Evolutionary conservation across 2,329 filamentous ascomycete genomes (phyloP), one percentile per base, ranked within the genome.

Genomic region (Rugonectria rugulosa): DNA sequence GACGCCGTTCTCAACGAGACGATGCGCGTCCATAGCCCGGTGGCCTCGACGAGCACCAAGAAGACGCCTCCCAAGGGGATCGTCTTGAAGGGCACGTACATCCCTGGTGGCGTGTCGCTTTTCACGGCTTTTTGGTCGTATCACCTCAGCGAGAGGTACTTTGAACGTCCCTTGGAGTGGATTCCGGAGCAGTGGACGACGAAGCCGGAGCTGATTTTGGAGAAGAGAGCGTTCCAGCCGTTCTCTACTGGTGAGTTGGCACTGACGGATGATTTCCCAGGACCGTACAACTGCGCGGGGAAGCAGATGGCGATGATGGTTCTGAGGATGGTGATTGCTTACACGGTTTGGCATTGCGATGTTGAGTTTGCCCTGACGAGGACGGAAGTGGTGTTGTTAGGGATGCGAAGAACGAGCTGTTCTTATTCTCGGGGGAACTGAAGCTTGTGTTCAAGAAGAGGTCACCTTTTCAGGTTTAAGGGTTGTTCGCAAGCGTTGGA

Each of bases 1-100:
- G 67, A 65, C 9, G 69, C 68, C 0, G 43, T 70, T 9, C 68
- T 72, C 20, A 64, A 67, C 17, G 71, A 73, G 46, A 68, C 69
- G 1, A 52, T 73, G 23, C 61, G 71, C 1, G 41, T 72, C 8
- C 50, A 72, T n/a, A 64, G 61, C 6, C 66, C 70, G 0, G 60
- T 66, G 1, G 62, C 70, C 12, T 65, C 66, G 2, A 70, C 67
- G 9, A 70, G 63, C 2, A 53, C 62, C 14, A 62, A 68, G 5
- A 38, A 63, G 4, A 64, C 67, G 1, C 66, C 70, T 2, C 56
- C 63, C 3, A 57, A 60, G 19, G 71, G 70, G 1, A 51, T 71
- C 2, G 51, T 32, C 2, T 51, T 72, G 4, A 66, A 69, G 15
- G 62, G 56, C 7, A 56, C 44, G 4, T 65, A 61, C 19, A 70